Conservation (phyloP, 2,329 filamentous ascomycete species). For the Ophiostoma sp. region DNA sequence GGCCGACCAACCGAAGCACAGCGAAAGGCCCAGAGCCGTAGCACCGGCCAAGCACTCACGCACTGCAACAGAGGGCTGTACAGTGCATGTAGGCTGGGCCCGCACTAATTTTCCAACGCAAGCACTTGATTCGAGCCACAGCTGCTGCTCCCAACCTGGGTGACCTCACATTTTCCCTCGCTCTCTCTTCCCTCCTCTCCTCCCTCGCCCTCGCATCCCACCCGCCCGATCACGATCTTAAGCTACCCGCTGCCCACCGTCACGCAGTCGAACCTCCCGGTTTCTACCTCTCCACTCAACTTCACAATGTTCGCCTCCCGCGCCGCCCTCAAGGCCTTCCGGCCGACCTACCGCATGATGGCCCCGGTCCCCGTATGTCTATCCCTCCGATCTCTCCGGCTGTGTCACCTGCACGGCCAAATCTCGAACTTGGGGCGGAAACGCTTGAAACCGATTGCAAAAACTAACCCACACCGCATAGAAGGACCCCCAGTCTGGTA, state of each 20-base stretch:
- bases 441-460: neutral
- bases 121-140: conserved; percentile 16
- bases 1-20: conserved; percentile 26
- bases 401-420: conserved; percentile 6
- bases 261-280: conserved; percentile 19
- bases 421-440: neutral
- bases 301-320: conserved; percentile 58
- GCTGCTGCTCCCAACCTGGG: conserved; percentile 13
- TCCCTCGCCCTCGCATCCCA: conserved; percentile 9
- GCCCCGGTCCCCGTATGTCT: conserved; percentile 65
- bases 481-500: conserved; percentile 47
- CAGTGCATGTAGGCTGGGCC: neutral
- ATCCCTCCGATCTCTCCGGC: neutral
- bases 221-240: conserved; percentile 25
- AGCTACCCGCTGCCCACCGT: conserved; percentile 1
- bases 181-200: conserved; percentile 8
- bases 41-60: neutral
- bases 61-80: neutral
- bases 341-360: conserved; percentile 61
- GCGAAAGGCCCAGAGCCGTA: conserved; percentile 18
- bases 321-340: conserved; percentile 61
- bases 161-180: conserved; percentile 26
- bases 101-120: conserved; percentile 25
- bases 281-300: neutral
- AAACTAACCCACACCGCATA: conserved; percentile 34